phyloP scores from a whole-genome alignment of 208 protist genomes.

The Leishmania aethiopica region DNA sequence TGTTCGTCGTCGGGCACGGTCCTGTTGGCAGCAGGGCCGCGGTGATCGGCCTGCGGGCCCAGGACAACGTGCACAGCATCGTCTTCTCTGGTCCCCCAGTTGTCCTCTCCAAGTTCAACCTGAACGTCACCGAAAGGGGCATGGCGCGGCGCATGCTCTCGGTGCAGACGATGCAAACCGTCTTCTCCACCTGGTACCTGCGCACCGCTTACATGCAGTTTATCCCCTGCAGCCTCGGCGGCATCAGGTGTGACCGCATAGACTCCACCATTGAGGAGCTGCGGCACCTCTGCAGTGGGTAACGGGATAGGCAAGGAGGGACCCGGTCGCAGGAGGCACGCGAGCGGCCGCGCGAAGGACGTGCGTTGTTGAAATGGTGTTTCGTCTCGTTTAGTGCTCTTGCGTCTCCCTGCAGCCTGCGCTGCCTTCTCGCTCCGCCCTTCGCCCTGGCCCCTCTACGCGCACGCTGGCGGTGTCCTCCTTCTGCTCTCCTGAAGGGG shows the following conservation, averaged over 20 bases:
- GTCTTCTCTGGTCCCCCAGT: slow-evolving; percentile 38
- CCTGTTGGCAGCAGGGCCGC: slow-evolving; percentile 26
- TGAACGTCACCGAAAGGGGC: slow-evolving; percentile 2
- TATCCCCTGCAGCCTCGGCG: slow-evolving; percentile 41
- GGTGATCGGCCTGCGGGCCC: slow-evolving; percentile 25
- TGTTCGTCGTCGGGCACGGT: slow-evolving; percentile 41
- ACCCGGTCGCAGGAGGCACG: too few species aligned
- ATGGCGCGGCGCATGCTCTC: slow-evolving; percentile 32
- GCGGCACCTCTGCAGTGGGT: slow-evolving; percentile 15
- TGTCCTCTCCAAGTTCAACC: slow-evolving; percentile 13
- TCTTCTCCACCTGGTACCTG: slow-evolving; percentile 44
- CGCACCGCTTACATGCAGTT: slow-evolving; percentile 35
- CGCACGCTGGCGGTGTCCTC: not conserved
- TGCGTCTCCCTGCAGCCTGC: not conserved
- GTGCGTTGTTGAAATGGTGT: not conserved
- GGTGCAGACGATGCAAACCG: slow-evolving; percentile 31
- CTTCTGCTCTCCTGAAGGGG: not conserved
- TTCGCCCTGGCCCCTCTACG: not conserved
- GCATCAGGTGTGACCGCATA: slow-evolving; percentile 36
- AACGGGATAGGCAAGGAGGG: not conserved
- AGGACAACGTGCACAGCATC: slow-evolving; percentile 21
- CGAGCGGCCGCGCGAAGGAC: too few species aligned
- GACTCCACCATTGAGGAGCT: slow-evolving; percentile 38
- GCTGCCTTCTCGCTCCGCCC: not conserved
- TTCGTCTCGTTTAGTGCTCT: not conserved